Percentiles rank a stretch among this genome's conserved stretches.
Evolutionary conservation across 1,284 basidiomycete species (phyloP).

Genomic region (Xerocomus nothofagi): DNA sequence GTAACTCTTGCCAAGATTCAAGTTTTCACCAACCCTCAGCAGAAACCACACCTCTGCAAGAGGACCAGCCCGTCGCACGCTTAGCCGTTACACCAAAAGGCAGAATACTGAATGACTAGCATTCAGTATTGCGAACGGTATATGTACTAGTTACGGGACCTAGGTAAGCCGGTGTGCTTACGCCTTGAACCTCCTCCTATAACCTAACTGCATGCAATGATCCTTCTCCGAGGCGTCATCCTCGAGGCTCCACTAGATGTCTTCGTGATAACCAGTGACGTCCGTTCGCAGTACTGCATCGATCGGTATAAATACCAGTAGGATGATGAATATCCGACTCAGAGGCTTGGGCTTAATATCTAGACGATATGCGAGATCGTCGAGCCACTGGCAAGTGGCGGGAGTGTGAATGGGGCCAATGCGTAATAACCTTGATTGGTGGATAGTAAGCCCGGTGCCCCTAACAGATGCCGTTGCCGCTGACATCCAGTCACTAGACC

Average conservation of each 20-base stretch:
- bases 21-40: no score
- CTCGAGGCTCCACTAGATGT: not conserved
- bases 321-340: not conserved
- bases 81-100: no score
- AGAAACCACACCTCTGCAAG: no score
- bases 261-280: not conserved
- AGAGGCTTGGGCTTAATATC: no score
- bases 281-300: not conserved
- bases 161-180: no score
- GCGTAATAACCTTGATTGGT: slow-evolving; percentile 1
- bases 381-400: slow-evolving; percentile 12
- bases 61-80: not conserved
- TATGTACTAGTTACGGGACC: no score
- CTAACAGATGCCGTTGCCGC: not conserved
- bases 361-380: not conserved
- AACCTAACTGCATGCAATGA: not conserved
- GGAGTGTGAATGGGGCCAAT: slow-evolving; percentile 9
- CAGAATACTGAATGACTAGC: no score
- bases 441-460: not conserved
- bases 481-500: not conserved
- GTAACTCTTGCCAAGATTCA: no score
- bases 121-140: no score
- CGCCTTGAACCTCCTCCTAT: no score
- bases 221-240: not conserved
- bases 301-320: slow-evolving; percentile 6